phyloP scores from a whole-genome alignment of 2,329 filamentous ascomycete genomes.

The Elsinoe fawcettii region DNA sequence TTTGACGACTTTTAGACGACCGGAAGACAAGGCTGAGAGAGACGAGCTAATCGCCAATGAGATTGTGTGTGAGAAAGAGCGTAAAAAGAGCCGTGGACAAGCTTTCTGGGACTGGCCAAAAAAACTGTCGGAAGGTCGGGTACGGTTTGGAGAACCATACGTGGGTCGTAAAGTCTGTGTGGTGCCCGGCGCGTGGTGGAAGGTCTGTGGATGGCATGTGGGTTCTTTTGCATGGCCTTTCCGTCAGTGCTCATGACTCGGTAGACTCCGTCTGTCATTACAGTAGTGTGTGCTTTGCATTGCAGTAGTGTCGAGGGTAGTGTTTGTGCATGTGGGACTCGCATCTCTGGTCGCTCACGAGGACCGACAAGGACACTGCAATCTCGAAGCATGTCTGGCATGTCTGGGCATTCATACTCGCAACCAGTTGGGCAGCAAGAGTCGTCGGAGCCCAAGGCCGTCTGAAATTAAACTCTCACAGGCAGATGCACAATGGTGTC shows the following conservation, averaged over 20 bases:
- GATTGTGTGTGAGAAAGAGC: background rate
- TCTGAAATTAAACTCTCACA: background rate
- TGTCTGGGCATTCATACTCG: background rate
- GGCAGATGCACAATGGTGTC: background rate
- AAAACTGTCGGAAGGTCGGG: conserved; percentile 11
- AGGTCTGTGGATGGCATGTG: background rate
- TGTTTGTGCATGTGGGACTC: background rate
- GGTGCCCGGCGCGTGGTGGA: background rate
- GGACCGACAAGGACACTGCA: too few species aligned
- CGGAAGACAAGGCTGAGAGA: conserved; percentile 9
- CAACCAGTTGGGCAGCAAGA: conserved; percentile 4
- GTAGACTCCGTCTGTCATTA: background rate
- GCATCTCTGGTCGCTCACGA: background rate
- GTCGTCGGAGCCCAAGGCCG: conserved; percentile 8
- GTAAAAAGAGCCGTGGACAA: background rate
- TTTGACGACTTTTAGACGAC: conserved; percentile 10
- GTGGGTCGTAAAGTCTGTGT: background rate
- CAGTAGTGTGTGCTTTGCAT: background rate
- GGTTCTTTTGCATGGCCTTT: background rate
- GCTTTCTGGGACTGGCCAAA: conserved; percentile 11
- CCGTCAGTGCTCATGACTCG: background rate
- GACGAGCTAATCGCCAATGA: conserved; percentile 12
- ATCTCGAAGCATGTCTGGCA: too few species aligned
- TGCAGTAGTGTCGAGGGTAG: background rate
- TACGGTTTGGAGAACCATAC: conserved; percentile 10